Base-by-base conservation (phyloP, 768 basidiomycete genomes). In the Royoungia palumana region DNA sequence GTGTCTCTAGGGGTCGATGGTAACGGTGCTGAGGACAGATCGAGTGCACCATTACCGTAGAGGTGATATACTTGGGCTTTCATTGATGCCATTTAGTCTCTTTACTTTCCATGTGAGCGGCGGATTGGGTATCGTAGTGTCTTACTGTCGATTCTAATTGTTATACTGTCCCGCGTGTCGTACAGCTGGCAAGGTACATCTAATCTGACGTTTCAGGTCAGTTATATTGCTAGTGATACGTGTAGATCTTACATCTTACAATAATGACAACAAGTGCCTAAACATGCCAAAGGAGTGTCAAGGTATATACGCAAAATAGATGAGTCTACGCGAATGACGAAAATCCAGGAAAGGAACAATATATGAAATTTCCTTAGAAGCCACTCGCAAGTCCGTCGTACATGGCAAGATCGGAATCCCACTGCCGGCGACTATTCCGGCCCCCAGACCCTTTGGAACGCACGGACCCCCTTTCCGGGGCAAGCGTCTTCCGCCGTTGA, bases 391-490 rank as follows among this genome's bases (percentile, higher is more conserved):
- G 60, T 51, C 66, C 66, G 0, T 58, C 52, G 24, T 67, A 72
- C 68, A 72, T 71, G 28, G 68, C 58, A 0, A 60, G 27, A 4
- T 61, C 60, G 20, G 30, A 22, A 12, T 61, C 59, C 64, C 61
- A 54, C 12, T 30, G 47, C 46, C 65, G 46, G 53, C 62, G 51
- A n/a, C 34, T 20, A 37, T 10, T 16, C 14, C 50, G 64, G 2
- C 55, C 58, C 16, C n/a, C 44, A 4, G 65, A 55, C 27, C 61
- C 52, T 8, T 54, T 39, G 2, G 70, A 72, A 30, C 53, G 60
- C 0, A 64, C 28, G 22, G 73, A 75, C 1, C 27, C 46, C 49
- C 48, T 61, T 38, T 74, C 72, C 12, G 48, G 46, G 8, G 63
- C 60, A 3, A 64, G 61, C 7, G 47, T 51, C 38, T 61, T 59